Conservation (phyloP, 148 eudicot genomes). For the Pouteria glomerata region DNA sequence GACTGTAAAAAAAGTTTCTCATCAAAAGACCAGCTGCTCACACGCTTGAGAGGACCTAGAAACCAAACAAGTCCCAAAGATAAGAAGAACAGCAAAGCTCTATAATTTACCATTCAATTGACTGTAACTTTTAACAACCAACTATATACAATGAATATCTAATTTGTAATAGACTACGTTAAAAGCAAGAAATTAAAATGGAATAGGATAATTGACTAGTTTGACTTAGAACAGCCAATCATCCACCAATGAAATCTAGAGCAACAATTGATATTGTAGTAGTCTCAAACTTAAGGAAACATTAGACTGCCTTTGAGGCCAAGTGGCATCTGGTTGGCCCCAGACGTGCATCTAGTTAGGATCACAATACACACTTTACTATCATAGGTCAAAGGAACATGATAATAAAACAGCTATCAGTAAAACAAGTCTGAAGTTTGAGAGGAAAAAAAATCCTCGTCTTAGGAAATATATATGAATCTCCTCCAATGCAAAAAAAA, state of each 20-base stretch:
- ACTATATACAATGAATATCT: not conserved
- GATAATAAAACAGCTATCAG: too few species aligned
- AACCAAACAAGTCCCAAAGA: constrained; percentile 6
- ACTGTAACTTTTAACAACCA: not conserved
- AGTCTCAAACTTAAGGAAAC: not conserved
- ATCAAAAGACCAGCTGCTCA: constrained; percentile 63
- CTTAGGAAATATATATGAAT: too few species aligned
- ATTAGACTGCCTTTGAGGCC: not conserved
- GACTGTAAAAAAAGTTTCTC: constrained; percentile 73
- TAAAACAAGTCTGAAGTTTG: too few species aligned
- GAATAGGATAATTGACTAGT: not conserved
- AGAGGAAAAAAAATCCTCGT: too few species aligned
- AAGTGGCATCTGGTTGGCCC: not conserved
- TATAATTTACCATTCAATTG: not conserved
- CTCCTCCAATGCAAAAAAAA: not conserved
- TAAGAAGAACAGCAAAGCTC: not conserved
- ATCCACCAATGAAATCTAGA: not conserved
- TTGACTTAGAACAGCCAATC: not conserved
- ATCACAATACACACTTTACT: too few species aligned
- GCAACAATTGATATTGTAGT: not conserved
- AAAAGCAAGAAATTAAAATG: not conserved
- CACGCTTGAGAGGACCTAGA: constrained; percentile 45
- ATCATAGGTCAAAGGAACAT: too few species aligned
- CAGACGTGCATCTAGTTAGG: too few species aligned
- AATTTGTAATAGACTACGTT: not conserved